Percentiles rank a stretch among this genome's conserved stretches.
Conservation (phyloP, 2,329 filamentous ascomycete species). For the Diaporthe vaccinii region DNA sequence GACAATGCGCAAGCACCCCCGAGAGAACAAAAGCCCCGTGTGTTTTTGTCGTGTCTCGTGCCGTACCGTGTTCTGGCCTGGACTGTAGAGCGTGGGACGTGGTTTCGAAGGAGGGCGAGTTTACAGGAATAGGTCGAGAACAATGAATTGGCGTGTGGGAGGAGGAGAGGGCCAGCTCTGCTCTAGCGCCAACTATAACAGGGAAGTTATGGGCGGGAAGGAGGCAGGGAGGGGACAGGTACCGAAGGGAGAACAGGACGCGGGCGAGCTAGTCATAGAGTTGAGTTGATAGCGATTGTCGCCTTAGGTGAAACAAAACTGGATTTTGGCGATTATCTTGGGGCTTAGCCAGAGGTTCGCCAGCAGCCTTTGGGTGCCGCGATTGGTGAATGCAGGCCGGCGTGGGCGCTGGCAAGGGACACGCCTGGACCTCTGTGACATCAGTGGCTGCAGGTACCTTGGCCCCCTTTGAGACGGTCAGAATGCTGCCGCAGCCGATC, state of each 20-base stretch:
- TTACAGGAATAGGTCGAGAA: constrained; percentile 23
- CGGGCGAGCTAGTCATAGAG: constrained; percentile 24
- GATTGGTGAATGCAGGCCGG: constrained; percentile 18
- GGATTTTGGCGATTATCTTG: constrained; percentile 17
- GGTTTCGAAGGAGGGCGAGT: not conserved
- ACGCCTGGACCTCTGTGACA: constrained; percentile 27
- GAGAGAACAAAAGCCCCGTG: constrained; percentile 5
- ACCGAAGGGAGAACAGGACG: not conserved
- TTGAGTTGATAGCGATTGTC: constrained; percentile 28
- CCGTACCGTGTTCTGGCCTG: constrained; percentile 2
- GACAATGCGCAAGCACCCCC: constrained; percentile 8
- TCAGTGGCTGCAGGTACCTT: constrained; percentile 34
- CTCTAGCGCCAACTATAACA: constrained; percentile 28
- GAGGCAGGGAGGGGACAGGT: constrained; percentile 7
- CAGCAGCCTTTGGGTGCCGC: not conserved
- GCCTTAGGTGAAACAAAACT: constrained; percentile 10
- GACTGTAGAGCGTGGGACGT: not conserved
- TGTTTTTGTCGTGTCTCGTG: constrained; percentile 2
- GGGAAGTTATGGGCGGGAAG: constrained; percentile 18
- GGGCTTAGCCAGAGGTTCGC: constrained; percentile 2
- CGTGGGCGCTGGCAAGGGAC: constrained; percentile 6
- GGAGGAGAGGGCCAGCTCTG: not conserved
- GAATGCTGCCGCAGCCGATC: constrained; percentile 15
- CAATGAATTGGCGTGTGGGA: not conserved
- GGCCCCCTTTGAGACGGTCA: constrained; percentile 20